Evolutionary conservation across 805 yeast genomes (phyloP), one percentile per base, ranked within the genome.

Genomic region (Isabelozyma rhagii): DNA sequence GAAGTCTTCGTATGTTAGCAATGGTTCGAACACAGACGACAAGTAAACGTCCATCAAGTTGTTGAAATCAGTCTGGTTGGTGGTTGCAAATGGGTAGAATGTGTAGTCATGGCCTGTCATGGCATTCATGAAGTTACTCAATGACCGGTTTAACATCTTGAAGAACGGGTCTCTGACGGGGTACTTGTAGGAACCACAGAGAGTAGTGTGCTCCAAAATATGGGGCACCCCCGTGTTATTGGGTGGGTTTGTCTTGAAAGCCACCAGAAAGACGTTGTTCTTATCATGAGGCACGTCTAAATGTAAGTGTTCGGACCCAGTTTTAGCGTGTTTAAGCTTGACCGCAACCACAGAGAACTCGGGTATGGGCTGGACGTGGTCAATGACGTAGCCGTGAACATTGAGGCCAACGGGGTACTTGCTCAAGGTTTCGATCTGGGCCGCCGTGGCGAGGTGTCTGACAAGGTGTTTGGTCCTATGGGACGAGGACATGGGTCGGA

Each of bases 81-180:
- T 93, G 2, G 99, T 94, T 28, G 98, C 88, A 74, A 94, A 94
- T 4, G 99, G 99, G 60, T 88, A 94, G 67, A 84, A 92, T 0
- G 99, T 94, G 63, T 91, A 92, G 68, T 94, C 98, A 58, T 88
- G 92, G 18, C 96, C 99, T 0, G 99, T 94, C 97, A 94, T 89
- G 8, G 99, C 99, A 65, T 94, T 94, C 99, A 94, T 94, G 68
- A 91, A 94, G 65, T 90, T 94, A 34, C 97, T 84, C 60, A 94
- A 72, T n/a, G 97, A 90, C 55, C 97, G 73, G 66, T 91, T 93
- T 51, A 93, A 75, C 99, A 94, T 94, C 66, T 93, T 93, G 80
- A 94, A 94, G 67, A 94, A 94, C 1, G 99, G 99, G 68, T 94
- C 99, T 56, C 97, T 77, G 1, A 94, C 97, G 2, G 97, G 97